Base-by-base conservation (phyloP, 1,139 yeast species). In the Hansenula lynferdii region DNA sequence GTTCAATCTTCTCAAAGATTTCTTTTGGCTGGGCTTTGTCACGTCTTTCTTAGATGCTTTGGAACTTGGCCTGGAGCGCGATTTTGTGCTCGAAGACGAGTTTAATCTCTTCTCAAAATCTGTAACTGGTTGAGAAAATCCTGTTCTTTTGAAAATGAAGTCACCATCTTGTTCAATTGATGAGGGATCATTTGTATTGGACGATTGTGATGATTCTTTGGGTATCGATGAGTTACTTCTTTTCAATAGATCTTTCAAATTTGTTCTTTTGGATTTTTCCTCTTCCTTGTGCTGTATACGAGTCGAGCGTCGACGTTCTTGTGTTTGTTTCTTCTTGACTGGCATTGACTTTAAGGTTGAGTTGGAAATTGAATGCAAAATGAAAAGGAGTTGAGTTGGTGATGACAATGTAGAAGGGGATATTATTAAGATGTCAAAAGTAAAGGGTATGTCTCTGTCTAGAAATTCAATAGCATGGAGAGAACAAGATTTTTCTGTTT, bases 81-180 rank as follows among this genome's bases (percentile, higher is more conserved):
- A 5, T 16, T 27, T 11, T 10, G 18, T 12, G 27, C 12, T 12
- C 22, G 14, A 22, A 25, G 30, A 31, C 14, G 24, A 15, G 6
- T 32, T 16, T 16, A 34, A 17, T 19, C 25, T 22, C 31, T 28
- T 30, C n/a, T 38, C 40, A 7, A 34, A 16, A 31, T 31, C 27
- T 10, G 27, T 22, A 10, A 22, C 15, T 3, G 33, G 34, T 28
- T 45, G 47, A 10, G 50, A 42, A 8, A 12, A 17, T 1, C 36
- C 30, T 11, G 54, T 33, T 36, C 55, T 43, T 28, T 47, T 48
- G 40, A 48, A 49, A 3, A 42, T 19, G 25, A 50, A 49, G 23
- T 44, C 52, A 17, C 50, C 51, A 40, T 48, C 53, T 14, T 39
- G 28, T 32, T 45, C 44, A 22, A 41, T 40, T 6, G 37, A 41